Base-by-base conservation (phyloP, 2,329 filamentous ascomycete genomes). In the Aspergillus nomiae region DNA sequence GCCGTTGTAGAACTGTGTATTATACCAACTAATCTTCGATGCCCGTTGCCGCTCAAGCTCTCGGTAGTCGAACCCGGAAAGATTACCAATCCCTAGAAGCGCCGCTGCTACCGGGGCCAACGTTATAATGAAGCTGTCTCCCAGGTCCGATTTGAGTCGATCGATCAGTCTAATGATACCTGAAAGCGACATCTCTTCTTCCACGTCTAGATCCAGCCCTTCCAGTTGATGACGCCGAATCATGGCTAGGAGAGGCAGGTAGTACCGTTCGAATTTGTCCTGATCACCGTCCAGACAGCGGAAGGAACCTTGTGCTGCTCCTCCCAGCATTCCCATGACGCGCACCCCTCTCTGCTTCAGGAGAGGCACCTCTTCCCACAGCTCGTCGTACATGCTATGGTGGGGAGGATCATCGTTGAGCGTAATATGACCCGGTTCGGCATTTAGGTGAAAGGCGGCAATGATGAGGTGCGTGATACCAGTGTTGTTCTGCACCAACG, bases 1-100 rank as follows among this genome's bases (percentile, higher is more conserved):
- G 1, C 92, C 92, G 73, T 91, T 95, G 83, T 97, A 97, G 78
- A 97, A 96, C 74, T 97, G 94, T 7, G 90, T 85, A 74, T 97
- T 97, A 77, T 97, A 97, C 87, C 92, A 97, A 3, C 85, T 84
- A 32, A 97, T 90, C 50, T 89, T 84, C 19, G 77, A 77, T 0
- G 89, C 89, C 7, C 87, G 83, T 76, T 87, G 84, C 12, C 84
- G 82, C 74, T 96, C 92, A 2, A 97, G 84, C 12, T 88, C 82
- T 51, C 87, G 83, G 77, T 97, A 97, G 74, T 88, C 85, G 76
- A 97, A 97, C 0, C 93, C 94, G 63, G 90, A 93, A 3, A 96
- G 83, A 46, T 90, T 84, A 16, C 76, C 76, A 30, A 89, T 78
- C 12, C 84, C 78, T 34, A 92, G 79, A 45, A 94, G 80, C 0